phyloP scores from a whole-genome alignment of 306 rosid genomes.

The Arachis stenosperma region DNA sequence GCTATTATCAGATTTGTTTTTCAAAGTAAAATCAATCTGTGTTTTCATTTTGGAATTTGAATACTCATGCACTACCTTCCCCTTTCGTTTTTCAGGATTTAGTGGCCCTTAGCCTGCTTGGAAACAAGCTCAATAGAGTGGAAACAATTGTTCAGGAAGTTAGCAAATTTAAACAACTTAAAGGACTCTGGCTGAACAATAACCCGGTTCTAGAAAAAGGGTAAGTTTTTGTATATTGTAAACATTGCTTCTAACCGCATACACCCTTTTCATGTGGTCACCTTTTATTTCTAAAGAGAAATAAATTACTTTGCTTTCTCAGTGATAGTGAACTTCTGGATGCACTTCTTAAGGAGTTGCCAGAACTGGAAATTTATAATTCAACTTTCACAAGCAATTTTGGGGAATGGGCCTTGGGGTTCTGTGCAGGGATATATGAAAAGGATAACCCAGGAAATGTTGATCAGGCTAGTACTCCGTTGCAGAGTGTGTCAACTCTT shows the following conservation, averaged over 20 bases:
- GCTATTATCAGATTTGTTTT: neutral
- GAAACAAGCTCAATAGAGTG: slow-evolving; percentile 63
- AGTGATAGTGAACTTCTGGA: slow-evolving; percentile 61
- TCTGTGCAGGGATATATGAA: slow-evolving; percentile 78
- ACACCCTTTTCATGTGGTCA: neutral
- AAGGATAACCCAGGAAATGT: slow-evolving; percentile 71
- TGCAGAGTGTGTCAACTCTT: slow-evolving; percentile 62
- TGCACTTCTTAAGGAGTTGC: slow-evolving; percentile 53
- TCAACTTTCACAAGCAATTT: slow-evolving; percentile 66
- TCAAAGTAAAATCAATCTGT: neutral
- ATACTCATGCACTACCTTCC: slow-evolving; percentile 3
- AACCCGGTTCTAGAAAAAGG: slow-evolving; percentile 58
- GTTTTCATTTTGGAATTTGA: slow-evolving; percentile 6
- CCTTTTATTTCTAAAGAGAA: slow-evolving; percentile 22
- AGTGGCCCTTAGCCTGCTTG: slow-evolving; percentile 79
- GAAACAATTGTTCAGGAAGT: slow-evolving; percentile 69
- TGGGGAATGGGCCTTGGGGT: slow-evolving; percentile 87
- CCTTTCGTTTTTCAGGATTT: slow-evolving; percentile 59
- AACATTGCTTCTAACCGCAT: slow-evolving; percentile 1
- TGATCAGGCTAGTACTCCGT: slow-evolving; percentile 46
- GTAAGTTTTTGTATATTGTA: slow-evolving; percentile 42
- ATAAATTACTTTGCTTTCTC: slow-evolving; percentile 34
- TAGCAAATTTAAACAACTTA: slow-evolving; percentile 64
- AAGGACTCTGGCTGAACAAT: slow-evolving; percentile 86
- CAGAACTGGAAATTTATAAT: slow-evolving; percentile 77